Base-by-base conservation (phyloP, 805 yeast species). In the Yueomyces sp. region DNA sequence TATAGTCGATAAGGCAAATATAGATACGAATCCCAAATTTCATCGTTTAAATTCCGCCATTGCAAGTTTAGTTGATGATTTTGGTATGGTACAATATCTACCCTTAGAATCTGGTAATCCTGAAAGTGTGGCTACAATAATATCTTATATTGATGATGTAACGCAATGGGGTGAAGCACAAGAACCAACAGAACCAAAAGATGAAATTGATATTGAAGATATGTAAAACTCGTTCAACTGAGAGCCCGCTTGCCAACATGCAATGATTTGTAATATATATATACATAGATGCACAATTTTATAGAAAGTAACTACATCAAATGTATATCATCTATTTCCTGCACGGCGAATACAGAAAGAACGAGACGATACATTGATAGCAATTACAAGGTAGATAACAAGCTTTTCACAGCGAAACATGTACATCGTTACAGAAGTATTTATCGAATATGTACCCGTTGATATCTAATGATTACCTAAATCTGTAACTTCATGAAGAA, bases 91-190 rank as follows among this genome's bases (percentile, higher is more conserved):
- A 3, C 96, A 92, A 59, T 92, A 87, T 57, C 66, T 92, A 50
- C 97, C 98, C 0, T 69, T 92, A 49, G 94, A 87, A 56, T 77
- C 85, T 7, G 81, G 79, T 40, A 74, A 76, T 47, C 78, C 86
- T 40, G 85, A 79, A 38, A 75, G 86, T 40, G 81, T 92, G 27
- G 76, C 81, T 9, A 80, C 87, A 0, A 90, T 92, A 44, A 69
- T 92, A 51, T 82, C 94, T 56, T 87, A 87, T 59, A 84, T 92
- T 27, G 99, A 92, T 57, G 98, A 92, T 60, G 82, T 90, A 30
- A 92, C 99, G 0, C 99, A 92, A 59, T 92, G 98, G 98, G 79
- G 85, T 27, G 99, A 92, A 59, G 67, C 77, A 3, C 97, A 92
- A 62, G 99, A 92, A 62, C 97, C 96, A 33, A 90, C 90, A 59